Evolutionary conservation across 139 green algal species (phyloP), one percentile per base, ranked within the genome.

Genomic region (Parachlorella kessleri): DNA sequence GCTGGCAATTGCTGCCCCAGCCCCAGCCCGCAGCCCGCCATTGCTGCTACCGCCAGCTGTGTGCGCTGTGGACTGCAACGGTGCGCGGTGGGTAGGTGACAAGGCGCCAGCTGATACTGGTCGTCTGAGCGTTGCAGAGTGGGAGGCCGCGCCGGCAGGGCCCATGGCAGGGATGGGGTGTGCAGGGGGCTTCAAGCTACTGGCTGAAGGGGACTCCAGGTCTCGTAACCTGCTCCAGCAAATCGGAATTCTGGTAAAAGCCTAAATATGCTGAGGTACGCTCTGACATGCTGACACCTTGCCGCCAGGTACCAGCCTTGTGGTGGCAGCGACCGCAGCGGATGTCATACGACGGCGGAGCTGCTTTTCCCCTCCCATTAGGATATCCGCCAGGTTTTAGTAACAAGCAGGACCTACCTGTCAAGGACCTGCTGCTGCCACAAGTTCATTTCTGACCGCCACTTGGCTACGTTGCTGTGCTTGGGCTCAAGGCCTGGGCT

Each of bases 401-500:
- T n/a, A n/a, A n/a, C n/a, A n/a, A n/a, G n/a, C n/a, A n/a, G n/a
- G n/a, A n/a, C n/a, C n/a, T 55, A 87, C 88, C 89, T 90, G 24
- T 73, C 72, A n/a, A 39, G 24, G 32, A 87, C 82, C 14, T 39
- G 36, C 23, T 70, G 26, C 37, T 77, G 55, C 87, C 89, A 93
- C 1, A 28, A 48, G 9, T 78, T 37, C 64, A 95, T 79, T 59
- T 93, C 84, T 6, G 63, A 33, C 28, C 82, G 80, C 87, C 83
- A 90, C 28, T 39, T 80, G 6, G 78, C 66, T 0, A 84, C 77
- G 42, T 83, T 92, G 84, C 85, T 88, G 37, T 78, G 81, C 21
- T 76, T 55, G 9, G 84, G 75, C 3, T 85, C 87, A 54, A 95
- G 83, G 6, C 90, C 91, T 3, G 77, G 55, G 28, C 35, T 59